Evolutionary conservation across 345 rosid species (phyloP), one percentile per base, ranked within the genome.

Genomic region (Mercurialis annua): DNA sequence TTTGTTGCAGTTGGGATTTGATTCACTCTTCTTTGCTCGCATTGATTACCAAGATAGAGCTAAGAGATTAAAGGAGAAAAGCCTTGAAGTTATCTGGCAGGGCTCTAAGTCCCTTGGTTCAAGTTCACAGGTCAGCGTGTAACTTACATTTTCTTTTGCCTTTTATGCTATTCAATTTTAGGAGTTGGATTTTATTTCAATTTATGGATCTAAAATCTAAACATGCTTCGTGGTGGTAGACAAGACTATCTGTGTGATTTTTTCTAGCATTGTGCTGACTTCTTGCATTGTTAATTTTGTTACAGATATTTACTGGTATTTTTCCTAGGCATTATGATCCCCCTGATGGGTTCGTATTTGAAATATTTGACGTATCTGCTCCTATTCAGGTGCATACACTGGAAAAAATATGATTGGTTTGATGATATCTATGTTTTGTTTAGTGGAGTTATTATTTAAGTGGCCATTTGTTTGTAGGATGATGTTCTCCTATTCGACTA

Each of bases 11-110:
- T 54, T 92, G 66, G 98, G 98, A 71, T 92, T 88, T 71, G 97
- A 92, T 71, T 92, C 98, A 10, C 88, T 92, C 50, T 92, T 80
- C 75, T 92, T 92, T 79, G 98, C 95, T 62, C 85, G 98, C 73
- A 92, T 92, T 66, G 97, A 92, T 77, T 92, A 88, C 78, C 98
- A 92, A 82, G 98, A 92, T 66, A 84, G 98, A 77, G 93, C 90
- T 59, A 88, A 85, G 81, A 79, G 97, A 71, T 71, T 90, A 34
- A 81, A 72, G 53, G 95, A 90, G 65, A 92, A 85, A 80, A 88
- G 77, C 68, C 92, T 92, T 73, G 98, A 92, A 84, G 91, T 90
- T 80, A 76, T 92, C 66, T 92, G 98, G 98, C 86, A 59, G 75
- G 92, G 97, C 61, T 90, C 90, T 68, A 90, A 85, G 83, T 86